Evolutionary conservation across 2,329 filamentous ascomycete genomes (phyloP).

Genomic region (Cladosporium colombiae): DNA sequence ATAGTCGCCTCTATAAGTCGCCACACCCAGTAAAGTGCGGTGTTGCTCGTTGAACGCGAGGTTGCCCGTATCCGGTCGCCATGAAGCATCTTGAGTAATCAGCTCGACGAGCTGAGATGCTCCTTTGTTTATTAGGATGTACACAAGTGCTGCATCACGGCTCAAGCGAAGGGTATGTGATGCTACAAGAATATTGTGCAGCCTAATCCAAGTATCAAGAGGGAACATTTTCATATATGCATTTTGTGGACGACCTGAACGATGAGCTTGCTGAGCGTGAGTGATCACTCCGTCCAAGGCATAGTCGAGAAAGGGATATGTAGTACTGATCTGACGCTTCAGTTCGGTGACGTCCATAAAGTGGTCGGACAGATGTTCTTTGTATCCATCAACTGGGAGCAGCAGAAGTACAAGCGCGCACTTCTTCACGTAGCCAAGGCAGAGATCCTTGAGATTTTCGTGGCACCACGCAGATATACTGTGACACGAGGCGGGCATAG

Average conservation of each 20-base stretch:
- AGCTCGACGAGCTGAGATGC: not conserved
- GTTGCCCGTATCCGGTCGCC: not conserved
- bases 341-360: not conserved
- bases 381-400: not conserved
- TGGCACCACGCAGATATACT: not conserved
- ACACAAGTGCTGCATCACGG: not conserved
- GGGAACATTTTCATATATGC: not conserved
- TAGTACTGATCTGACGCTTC: not conserved
- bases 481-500: not conserved
- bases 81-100: not conserved
- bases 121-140: not conserved
- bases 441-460: not conserved
- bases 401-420: not conserved
- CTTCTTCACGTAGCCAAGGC: not conserved
- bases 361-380: not conserved
- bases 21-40: not conserved
- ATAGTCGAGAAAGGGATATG: not conserved
- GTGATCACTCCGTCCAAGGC: not conserved
- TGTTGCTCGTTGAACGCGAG: not conserved
- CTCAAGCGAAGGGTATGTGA: not conserved
- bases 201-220: not conserved
- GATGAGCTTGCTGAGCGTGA: not conserved
- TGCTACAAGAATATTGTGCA: not conserved
- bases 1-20: not conserved
- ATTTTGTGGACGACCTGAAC: no score